These are phyloP conservation scores for Zymoseptoria brevis DNA, from an alignment of 2,329 filamentous ascomycete species.

Conservation along the genomic window DNA sequence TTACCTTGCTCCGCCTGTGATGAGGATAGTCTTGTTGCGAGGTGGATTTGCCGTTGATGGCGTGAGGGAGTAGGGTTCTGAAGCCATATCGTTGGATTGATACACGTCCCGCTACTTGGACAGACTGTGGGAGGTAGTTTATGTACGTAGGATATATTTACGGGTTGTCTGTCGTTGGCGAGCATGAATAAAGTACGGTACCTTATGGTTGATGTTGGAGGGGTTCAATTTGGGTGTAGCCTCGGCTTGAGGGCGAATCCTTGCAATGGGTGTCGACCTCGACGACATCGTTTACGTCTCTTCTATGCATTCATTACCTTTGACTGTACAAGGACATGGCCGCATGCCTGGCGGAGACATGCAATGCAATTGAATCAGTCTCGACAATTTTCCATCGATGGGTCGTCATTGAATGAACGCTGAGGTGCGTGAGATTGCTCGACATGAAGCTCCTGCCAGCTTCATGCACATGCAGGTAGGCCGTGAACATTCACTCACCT, in stretches of 20 bases:
- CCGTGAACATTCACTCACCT: too few species aligned
- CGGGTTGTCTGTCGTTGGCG: neutral
- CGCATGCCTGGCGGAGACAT: too few species aligned
- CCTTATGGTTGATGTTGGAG: neutral
- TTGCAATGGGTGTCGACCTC: too few species aligned
- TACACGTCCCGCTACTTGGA: too few species aligned
- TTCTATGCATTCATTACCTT: too few species aligned
- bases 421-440: too few species aligned
- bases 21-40: slow-evolving; percentile 22
- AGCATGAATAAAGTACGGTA: neutral
- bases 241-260: too few species aligned
- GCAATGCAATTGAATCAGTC: too few species aligned
- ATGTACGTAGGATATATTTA: neutral
- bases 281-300: too few species aligned
- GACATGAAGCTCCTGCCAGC: neutral
- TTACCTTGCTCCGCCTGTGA: slow-evolving; percentile 24
- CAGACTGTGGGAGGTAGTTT: neutral
- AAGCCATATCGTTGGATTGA: slow-evolving; percentile 16
- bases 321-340: too few species aligned
- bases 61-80: slow-evolving; percentile 21
- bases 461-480: neutral
- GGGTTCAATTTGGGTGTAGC: neutral
- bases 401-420: too few species aligned
- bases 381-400: too few species aligned
- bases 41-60: slow-evolving; percentile 19